Evolutionary conservation across 768 basidiomycete species (phyloP).

Genomic region (Trametes cubensis): DNA sequence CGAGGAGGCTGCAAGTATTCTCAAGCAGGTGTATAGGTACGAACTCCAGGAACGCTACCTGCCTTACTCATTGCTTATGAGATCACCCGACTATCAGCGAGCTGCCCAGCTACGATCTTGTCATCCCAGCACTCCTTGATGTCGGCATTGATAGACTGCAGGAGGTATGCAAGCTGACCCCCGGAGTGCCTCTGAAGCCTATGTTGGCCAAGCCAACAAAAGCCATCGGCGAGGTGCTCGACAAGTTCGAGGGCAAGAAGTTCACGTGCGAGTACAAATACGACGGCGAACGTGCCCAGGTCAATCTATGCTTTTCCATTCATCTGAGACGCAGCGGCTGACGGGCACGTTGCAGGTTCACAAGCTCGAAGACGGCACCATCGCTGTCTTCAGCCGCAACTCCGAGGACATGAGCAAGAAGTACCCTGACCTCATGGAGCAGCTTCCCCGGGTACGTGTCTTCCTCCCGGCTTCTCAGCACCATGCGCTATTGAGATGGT

Average conservation of each 20-base stretch:
- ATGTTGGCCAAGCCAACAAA: slow-evolving; percentile 99
- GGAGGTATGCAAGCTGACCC: slow-evolving; percentile 85
- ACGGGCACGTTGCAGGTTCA: slow-evolving; percentile 60
- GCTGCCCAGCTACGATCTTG: slow-evolving; percentile 88
- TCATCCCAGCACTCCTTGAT: slow-evolving; percentile 87
- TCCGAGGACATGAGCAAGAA: slow-evolving; percentile 99
- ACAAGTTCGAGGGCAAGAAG: slow-evolving; percentile 91
- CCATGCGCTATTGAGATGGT: neutral
- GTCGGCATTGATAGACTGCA: slow-evolving; percentile 71
- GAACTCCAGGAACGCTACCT: slow-evolving; percentile 14
- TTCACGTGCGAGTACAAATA: slow-evolving; percentile 99
- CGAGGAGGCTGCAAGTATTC: slow-evolving; percentile 72
- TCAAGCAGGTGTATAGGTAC: slow-evolving; percentile 94
- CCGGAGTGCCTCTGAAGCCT: slow-evolving; percentile 95
- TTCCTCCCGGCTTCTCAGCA: neutral
- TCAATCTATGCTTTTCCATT: slow-evolving; percentile 30
- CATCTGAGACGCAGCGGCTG: neutral
- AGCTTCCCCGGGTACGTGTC: slow-evolving; percentile 73
- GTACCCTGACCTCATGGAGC: slow-evolving; percentile 96
- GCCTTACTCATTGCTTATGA: too few relatives aligned
- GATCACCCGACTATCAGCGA: slow-evolving; percentile 54
- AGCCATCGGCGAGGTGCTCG: slow-evolving; percentile 96
- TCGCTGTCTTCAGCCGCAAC: slow-evolving; percentile 95
- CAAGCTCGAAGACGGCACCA: slow-evolving; percentile 74
- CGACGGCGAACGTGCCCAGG: slow-evolving; percentile 97